Evolutionary conservation across 2,329 filamentous ascomycete genomes (phyloP).

Genomic region (Fusarium sp.): DNA sequence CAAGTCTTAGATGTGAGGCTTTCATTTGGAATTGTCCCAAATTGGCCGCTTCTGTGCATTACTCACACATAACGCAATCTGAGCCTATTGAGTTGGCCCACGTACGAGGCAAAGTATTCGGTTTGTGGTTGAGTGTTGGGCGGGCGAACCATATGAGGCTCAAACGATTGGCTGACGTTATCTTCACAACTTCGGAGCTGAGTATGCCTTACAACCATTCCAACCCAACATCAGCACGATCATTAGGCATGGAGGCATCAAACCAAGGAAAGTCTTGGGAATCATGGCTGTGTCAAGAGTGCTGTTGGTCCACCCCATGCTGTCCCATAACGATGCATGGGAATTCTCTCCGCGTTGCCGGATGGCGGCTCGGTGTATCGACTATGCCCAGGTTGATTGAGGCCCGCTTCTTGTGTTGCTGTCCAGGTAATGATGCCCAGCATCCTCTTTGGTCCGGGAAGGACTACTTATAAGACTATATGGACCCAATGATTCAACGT

Average conservation of each 20-base stretch:
- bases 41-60: neutral
- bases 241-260: slow-evolving; percentile 26
- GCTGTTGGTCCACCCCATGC: neutral
- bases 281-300: neutral
- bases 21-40: neutral
- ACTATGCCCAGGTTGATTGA: slow-evolving; percentile 8
- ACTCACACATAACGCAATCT: neutral
- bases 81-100: neutral
- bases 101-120: slow-evolving; percentile 15
- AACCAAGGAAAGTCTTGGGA: neutral
- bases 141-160: slow-evolving; percentile 24
- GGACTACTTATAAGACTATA: slow-evolving; percentile 13
- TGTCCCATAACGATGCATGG: neutral
- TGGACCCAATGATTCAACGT: neutral
- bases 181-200: slow-evolving; percentile 1
- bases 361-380: neutral
- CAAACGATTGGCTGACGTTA: slow-evolving; percentile 30
- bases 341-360: neutral
- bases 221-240: slow-evolving; percentile 10
- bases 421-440: neutral
- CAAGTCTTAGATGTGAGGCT: neutral
- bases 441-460: neutral
- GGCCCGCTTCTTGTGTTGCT: slow-evolving; percentile 5
- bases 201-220: slow-evolving; percentile 6
- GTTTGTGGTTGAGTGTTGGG: slow-evolving; percentile 10